Base-by-base conservation (phyloP, 2,329 filamentous ascomycete species). In the Myriosclerotinia curreyana region DNA sequence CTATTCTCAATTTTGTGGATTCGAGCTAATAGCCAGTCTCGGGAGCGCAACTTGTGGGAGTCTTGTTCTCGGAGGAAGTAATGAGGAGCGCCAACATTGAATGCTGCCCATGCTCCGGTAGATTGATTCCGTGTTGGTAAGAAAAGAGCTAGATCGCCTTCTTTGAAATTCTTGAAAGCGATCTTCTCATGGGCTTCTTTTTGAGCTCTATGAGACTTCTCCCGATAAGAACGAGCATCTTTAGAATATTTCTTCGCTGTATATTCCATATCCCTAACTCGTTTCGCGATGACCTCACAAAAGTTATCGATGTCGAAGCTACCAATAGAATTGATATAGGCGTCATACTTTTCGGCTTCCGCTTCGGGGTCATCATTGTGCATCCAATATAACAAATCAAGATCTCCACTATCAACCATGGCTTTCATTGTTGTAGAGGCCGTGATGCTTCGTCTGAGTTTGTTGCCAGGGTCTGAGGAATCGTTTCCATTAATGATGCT, bases 21-120 rank as follows among this genome's bases (percentile, higher is more conserved):
- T 20, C 95, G 88, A 11, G 95, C 95, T 9, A 99, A 88, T n/a
- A 99, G 86, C 92, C 95, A 99, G 74, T 99, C 95, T 44, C 94
- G 85, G 55, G 87, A 88, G 38, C 88, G 86, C 7, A 99, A 80
- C 66, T 91, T 88, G 76, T 99, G 96, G 1, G 83, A 83, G 71
- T 98, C 94, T 75, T 96, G 90, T 76, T 99, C 95, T 44, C 92
- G 90, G 3, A 99, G 82, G 79, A 99, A 99, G 78, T 95, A 98
- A 75, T 99, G 95, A 11, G 95, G 95, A 66, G 94, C 96, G 1
- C 93, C 94, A 40, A 99, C 91, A 72, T 99, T 99, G 82, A 99
- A 99, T 0, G 95, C 95, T 6, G 95, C 95, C 95, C 95, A 99
- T 0, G 95, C 94, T 20, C 94, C 90, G 5, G 92, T 95, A 46